These are phyloP conservation scores for Cercospora nicotianae DNA, from an alignment of 2,329 filamentous ascomycete species.

Conservation along the genomic window DNA sequence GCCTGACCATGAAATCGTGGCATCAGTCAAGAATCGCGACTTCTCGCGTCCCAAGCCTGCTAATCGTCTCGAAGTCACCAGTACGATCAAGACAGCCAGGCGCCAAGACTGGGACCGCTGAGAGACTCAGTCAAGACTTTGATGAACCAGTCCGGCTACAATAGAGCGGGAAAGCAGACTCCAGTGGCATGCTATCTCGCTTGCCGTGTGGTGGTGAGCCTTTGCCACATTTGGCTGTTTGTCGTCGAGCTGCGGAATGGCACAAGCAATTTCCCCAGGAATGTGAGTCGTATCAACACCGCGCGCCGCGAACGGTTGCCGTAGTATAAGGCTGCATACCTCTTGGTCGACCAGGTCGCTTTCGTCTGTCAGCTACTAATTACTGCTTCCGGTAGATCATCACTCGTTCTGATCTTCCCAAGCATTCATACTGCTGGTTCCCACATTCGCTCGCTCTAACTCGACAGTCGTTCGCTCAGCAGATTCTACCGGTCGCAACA, in stretches of 20 bases:
- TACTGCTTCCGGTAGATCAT: conserved; percentile 27
- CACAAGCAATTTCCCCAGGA: conserved; percentile 23
- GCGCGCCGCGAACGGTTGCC: conserved; percentile 21
- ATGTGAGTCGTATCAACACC: conserved; percentile 24
- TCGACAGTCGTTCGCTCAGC: conserved; percentile 17
- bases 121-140: neutral
- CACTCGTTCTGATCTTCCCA: conserved; percentile 22
- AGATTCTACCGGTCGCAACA: conserved; percentile 8
- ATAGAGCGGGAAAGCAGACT: neutral
- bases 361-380: conserved; percentile 26
- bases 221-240: conserved; percentile 16
- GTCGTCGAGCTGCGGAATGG: conserved; percentile 18
- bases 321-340: conserved; percentile 26
- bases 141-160: neutral
- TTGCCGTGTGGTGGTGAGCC: conserved; percentile 10
- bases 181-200: conserved; percentile 16
- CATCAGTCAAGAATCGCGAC: neutral
- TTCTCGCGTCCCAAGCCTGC: neutral
- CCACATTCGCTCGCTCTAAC: conserved; percentile 18
- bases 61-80: neutral
- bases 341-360: conserved; percentile 18
- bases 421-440: conserved; percentile 18
- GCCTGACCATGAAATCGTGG: neutral
- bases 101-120: neutral
- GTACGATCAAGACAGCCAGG: neutral